These are phyloP conservation scores for Globisporangium ultimum DNA, from an alignment of 352 stramenopile species.

Conservation along the genomic window DNA sequence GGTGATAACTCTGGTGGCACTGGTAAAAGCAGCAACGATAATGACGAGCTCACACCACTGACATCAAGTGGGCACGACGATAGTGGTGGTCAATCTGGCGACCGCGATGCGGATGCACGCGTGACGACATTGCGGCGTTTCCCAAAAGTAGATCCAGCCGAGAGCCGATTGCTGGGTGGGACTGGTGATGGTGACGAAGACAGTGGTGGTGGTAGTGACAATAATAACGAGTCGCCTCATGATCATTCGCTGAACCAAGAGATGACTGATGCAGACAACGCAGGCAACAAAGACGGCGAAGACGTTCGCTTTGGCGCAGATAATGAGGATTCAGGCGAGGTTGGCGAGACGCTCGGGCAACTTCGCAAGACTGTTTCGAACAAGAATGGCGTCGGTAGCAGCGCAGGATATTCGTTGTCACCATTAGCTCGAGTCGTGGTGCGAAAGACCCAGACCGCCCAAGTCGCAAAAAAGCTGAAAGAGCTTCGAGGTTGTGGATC, in stretches of 20 bases:
- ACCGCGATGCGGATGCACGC: background rate
- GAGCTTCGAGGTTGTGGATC: constrained; percentile 15
- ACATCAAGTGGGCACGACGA: background rate
- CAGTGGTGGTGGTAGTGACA: background rate
- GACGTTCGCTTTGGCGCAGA: background rate
- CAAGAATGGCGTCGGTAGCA: constrained; percentile 15
- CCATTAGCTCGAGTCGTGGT: constrained; percentile 40
- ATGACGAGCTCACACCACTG: constrained; percentile 9
- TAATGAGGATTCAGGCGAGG: constrained; percentile 8
- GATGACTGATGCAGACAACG: background rate
- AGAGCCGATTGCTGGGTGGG: constrained; percentile 25
- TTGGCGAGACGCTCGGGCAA: constrained; percentile 14
- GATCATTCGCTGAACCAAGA: constrained; percentile 2
- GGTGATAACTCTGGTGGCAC: background rate
- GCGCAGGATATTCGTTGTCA: constrained; percentile 21
- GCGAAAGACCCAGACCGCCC: constrained; percentile 36
- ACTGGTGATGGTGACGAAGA: background rate
- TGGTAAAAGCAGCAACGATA: background rate
- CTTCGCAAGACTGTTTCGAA: constrained; percentile 16
- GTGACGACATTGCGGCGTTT: constrained; percentile 16
- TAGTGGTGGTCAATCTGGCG: background rate
- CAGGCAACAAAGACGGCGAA: constrained; percentile 2
- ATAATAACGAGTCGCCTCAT: constrained; percentile 2
- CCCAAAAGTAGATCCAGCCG: constrained; percentile 33
- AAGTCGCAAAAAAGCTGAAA: constrained; percentile 49